These are phyloP conservation scores for Cladophialophora exuberans DNA, from an alignment of 2,329 filamentous ascomycete genomes.

Conservation along the genomic window DNA sequence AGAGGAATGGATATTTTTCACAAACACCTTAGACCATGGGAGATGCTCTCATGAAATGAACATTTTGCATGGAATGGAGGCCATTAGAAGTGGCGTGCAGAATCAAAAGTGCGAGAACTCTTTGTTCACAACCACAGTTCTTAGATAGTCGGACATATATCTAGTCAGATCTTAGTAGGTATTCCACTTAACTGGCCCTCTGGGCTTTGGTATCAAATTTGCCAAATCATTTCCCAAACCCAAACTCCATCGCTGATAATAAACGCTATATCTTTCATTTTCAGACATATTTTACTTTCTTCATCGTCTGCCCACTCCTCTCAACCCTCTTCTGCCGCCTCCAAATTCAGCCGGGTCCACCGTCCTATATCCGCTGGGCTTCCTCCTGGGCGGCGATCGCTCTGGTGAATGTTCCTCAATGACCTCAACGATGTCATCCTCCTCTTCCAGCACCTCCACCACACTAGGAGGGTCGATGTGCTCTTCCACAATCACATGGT, in stretches of 20 bases:
- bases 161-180: neutral
- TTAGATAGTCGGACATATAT: too few species aligned
- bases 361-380: conserved; percentile 32
- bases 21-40: too few species aligned
- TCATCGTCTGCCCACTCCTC: conserved; percentile 28
- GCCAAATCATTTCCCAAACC: too few species aligned
- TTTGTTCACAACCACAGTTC: too few species aligned
- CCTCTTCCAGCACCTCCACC: too few species aligned
- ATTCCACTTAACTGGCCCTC: too few species aligned
- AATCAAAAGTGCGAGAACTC: too few species aligned
- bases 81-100: too few species aligned
- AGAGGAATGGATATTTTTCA: too few species aligned
- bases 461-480: conserved; percentile 15
- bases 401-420: conserved; percentile 35
- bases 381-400: conserved; percentile 20
- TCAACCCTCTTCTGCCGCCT: conserved; percentile 28
- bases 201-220: too few species aligned
- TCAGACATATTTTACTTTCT: neutral
- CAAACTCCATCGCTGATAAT: conserved; percentile 13
- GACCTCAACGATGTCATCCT: conserved; percentile 35
- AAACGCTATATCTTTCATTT: neutral
- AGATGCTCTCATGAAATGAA: too few species aligned
- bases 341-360: conserved; percentile 35
- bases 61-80: too few species aligned
- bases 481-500: conserved; percentile 29